phyloP scores from a whole-genome alignment of 495 filamentous ascomycete genomes.

The Xylaria bambusicola region DNA sequence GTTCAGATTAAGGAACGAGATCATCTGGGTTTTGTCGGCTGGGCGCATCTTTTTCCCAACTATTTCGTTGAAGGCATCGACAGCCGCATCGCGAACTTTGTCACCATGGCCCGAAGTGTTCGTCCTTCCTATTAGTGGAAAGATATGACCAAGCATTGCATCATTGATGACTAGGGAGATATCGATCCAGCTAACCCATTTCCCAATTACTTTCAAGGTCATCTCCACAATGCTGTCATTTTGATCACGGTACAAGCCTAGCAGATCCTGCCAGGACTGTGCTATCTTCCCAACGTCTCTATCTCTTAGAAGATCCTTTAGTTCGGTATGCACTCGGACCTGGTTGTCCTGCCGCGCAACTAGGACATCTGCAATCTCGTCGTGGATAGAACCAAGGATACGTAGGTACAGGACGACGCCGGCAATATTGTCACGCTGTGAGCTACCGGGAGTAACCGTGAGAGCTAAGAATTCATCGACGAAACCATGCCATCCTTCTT shows the following conservation, averaged over 20 bases:
- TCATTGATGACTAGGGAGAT: conserved; percentile 91
- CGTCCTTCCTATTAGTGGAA: conserved; percentile 72
- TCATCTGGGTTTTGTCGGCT: conserved; percentile 89
- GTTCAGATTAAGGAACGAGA: conserved; percentile 81
- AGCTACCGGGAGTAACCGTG: conserved; percentile 56
- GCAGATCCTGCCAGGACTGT: conserved; percentile 85
- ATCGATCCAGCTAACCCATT: conserved; percentile 98
- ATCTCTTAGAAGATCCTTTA: conserved; percentile 86
- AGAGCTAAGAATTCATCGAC: conserved; percentile 82
- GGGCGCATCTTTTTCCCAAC: conserved; percentile 97
- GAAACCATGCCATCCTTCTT: conserved; percentile 79
- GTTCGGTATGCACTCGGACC: conserved; percentile 72
- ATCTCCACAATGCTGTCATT: conserved; percentile 78
- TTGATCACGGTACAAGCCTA: conserved; percentile 74
- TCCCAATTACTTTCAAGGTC: conserved; percentile 82
- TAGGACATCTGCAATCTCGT: conserved; percentile 93
- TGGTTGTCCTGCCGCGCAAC: conserved; percentile 74
- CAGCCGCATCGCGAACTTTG: conserved; percentile 79
- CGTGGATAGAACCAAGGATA: conserved; percentile 83
- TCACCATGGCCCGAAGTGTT: conserved; percentile 56
- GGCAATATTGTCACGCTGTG: conserved; percentile 63
- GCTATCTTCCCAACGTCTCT: conserved; percentile 86
- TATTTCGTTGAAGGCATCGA: conserved; percentile 92
- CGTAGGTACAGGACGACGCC: conserved; percentile 88
- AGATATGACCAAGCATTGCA: conserved; percentile 76